phyloP scores from a whole-genome alignment of 2,329 filamentous ascomycete genomes.

The Scedosporium aurantiacum region DNA sequence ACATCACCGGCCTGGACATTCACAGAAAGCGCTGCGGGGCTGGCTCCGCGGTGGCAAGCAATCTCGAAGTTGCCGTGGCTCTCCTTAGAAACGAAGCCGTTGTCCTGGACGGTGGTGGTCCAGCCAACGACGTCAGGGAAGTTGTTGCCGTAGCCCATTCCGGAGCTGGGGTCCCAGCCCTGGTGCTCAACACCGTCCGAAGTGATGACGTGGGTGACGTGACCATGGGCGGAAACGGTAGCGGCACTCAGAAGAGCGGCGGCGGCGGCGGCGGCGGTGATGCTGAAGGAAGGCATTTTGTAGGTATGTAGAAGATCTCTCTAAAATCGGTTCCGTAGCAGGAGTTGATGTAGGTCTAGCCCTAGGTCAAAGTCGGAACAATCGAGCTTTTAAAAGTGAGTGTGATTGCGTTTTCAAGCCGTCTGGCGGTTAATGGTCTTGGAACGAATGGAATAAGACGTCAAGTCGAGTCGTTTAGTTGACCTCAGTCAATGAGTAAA shows the following conservation, averaged over 20 bases:
- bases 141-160: constrained; percentile 12
- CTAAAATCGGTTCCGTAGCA: neutral
- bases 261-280: constrained; percentile 3
- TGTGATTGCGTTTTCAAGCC: neutral
- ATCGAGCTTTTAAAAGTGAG: neutral
- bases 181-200: constrained; percentile 16
- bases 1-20: constrained; percentile 47
- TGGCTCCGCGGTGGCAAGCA: constrained; percentile 33
- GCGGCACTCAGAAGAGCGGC: constrained; percentile 1
- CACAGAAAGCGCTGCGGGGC: constrained; percentile 27
- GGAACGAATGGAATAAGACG: neutral
- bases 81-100: constrained; percentile 34
- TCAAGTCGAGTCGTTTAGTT: too few species aligned
- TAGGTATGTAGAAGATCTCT: neutral
- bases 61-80: constrained; percentile 28
- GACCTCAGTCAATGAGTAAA: constrained; percentile 6
- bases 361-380: neutral
- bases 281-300: constrained; percentile 15
- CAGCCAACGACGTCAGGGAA: constrained; percentile 20
- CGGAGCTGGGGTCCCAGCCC: constrained; percentile 15
- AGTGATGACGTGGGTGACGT: constrained; percentile 24
- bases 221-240: constrained; percentile 23
- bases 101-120: constrained; percentile 24
- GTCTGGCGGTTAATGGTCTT: constrained; percentile 1
- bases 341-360: neutral